Percentiles rank a stretch among this genome's conserved stretches.
phyloP scores from a whole-genome alignment of 169 alveolate genomes.

The Babesia gibsoni region DNA sequence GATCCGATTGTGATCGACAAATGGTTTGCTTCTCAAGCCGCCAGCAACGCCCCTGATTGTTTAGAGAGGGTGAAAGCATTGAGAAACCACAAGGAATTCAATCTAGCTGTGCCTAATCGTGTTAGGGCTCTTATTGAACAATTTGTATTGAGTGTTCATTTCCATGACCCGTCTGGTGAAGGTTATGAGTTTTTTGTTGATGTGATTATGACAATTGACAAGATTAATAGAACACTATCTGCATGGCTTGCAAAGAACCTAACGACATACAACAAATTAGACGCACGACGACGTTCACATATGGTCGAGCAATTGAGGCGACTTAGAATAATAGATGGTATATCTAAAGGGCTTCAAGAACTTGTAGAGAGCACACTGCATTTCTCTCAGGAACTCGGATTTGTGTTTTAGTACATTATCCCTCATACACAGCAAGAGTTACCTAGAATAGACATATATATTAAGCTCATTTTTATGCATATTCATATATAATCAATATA shows the following conservation, averaged over 20 bases:
- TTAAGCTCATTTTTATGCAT: no score
- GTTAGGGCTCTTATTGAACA: slow-evolving; percentile 75
- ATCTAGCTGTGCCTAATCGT: slow-evolving; percentile 72
- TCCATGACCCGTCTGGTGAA: slow-evolving; percentile 76
- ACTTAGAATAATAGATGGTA: slow-evolving; percentile 49
- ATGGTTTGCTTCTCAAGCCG: slow-evolving; percentile 75
- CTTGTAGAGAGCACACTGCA: slow-evolving; percentile 60
- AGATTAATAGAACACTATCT: slow-evolving; percentile 75
- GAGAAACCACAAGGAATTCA: slow-evolving; percentile 62
- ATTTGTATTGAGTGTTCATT: slow-evolving; percentile 71
- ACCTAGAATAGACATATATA: no score
- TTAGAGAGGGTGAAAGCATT: slow-evolving; percentile 64
- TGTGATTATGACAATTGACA: slow-evolving; percentile 70
- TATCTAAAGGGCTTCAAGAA: slow-evolving; percentile 73
- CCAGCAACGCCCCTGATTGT: slow-evolving; percentile 63
- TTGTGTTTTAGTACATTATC: no score
- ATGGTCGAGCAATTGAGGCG: slow-evolving; percentile 68
- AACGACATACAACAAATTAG: slow-evolving; percentile 69
- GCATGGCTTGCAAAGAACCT: slow-evolving; percentile 69
- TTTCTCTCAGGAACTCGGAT: slow-evolving; percentile 16
- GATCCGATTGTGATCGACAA: slow-evolving; percentile 68
- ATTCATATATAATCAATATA: no score
- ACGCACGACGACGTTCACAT: slow-evolving; percentile 58
- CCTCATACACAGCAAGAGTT: no score
- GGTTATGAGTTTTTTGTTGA: slow-evolving; percentile 82